Evolutionary conservation across 352 stramenopile species (phyloP).

Genomic region (Phytophthora colocasiae): DNA sequence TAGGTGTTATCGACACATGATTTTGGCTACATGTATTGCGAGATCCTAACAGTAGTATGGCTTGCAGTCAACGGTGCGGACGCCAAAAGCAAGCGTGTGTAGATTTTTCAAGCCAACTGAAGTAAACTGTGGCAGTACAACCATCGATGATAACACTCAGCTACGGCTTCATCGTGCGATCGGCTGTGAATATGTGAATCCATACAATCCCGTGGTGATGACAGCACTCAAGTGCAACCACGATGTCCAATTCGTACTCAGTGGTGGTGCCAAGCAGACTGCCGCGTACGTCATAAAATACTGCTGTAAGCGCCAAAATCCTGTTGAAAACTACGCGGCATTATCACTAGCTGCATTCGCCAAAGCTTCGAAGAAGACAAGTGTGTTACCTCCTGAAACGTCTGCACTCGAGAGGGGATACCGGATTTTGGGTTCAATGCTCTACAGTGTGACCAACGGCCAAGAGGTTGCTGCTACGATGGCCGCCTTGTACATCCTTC

Average conservation of each 20-base stretch:
- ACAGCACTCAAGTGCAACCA: conserved; percentile 33
- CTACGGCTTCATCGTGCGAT: conserved; percentile 15
- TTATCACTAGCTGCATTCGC: conserved; percentile 22
- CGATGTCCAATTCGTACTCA: conserved; percentile 28
- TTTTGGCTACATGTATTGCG: no score
- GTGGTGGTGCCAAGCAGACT: conserved; percentile 12
- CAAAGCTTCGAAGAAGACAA: conserved; percentile 5
- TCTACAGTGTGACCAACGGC: conserved; percentile 23
- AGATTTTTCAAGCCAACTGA: conserved; percentile 33
- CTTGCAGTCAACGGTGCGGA: no score
- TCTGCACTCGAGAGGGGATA: conserved; percentile 13
- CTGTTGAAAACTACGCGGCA: conserved; percentile 29
- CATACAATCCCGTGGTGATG: conserved; percentile 30
- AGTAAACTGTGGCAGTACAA: not conserved
- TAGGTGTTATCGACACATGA: not conserved
- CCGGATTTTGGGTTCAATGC: conserved; percentile 21
- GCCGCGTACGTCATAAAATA: conserved; percentile 41
- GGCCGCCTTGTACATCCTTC: conserved; percentile 25
- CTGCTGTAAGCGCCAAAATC: conserved; percentile 36
- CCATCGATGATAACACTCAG: not conserved
- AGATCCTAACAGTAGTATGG: no score
- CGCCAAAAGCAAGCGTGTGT: conserved; percentile 20
- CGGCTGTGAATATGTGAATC: conserved; percentile 40
- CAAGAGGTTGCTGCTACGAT: conserved; percentile 25
- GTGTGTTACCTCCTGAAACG: conserved; percentile 9